These are phyloP conservation scores for Rhodamnia rubescens DNA, from an alignment of 345 rosid genomes.

Conservation along the genomic window DNA sequence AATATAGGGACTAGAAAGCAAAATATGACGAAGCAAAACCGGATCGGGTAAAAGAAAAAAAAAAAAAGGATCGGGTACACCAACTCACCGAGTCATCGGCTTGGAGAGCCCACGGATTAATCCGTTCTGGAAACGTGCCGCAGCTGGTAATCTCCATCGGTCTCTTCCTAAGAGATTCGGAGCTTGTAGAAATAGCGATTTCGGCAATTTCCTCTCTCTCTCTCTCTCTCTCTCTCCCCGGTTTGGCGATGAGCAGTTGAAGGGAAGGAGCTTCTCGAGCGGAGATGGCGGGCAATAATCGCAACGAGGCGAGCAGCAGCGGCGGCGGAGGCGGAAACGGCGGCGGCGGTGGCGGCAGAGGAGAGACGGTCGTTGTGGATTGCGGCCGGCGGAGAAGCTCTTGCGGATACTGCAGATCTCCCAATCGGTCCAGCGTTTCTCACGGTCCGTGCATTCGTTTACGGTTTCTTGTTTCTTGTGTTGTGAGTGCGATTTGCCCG, in stretches of 20 bases:
- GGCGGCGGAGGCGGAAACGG: constrained; percentile 10
- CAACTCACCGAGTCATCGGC: too few species aligned
- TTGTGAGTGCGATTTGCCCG: background rate
- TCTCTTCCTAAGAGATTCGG: background rate
- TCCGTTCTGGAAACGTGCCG: background rate
- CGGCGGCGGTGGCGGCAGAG: constrained; percentile 11
- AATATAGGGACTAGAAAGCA: background rate
- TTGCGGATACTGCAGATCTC: constrained; percentile 74
- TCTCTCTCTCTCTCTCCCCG: background rate
- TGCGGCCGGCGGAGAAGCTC: constrained; percentile 34
- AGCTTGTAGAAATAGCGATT: background rate
- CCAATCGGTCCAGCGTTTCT: constrained; percentile 35
- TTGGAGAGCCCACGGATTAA: background rate
- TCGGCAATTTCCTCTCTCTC: background rate
- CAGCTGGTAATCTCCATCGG: background rate
- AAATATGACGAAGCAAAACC: background rate
- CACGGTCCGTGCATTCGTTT: constrained; percentile 39
- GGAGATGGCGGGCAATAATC: constrained; percentile 30
- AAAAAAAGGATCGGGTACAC: background rate
- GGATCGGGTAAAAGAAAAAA: background rate
- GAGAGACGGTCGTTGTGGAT: constrained; percentile 54
- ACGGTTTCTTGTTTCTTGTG: background rate
- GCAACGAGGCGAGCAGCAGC: constrained; percentile 67
- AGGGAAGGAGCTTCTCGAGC: background rate
- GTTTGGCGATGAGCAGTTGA: background rate